Conservation (phyloP, 352 stramenopile species). For the Lagenidium sp. region DNA sequence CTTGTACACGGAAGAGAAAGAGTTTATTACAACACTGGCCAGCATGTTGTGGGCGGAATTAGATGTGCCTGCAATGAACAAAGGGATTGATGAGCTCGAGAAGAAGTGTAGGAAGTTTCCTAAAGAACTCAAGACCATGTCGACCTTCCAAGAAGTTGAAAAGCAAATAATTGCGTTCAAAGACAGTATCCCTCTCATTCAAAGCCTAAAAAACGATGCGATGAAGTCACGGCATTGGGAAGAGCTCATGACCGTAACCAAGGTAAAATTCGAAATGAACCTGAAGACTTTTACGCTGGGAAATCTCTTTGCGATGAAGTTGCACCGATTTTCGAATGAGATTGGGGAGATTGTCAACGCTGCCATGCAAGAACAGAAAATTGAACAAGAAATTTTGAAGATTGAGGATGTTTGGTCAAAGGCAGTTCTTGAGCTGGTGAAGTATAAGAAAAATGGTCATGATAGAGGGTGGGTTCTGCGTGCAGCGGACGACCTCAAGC, state of each 20-base stretch:
- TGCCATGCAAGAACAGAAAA: conserved; percentile 92
- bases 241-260: conserved; percentile 85
- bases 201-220: conserved; percentile 92
- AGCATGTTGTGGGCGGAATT: conserved; percentile 92
- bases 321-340: conserved; percentile 82
- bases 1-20: conserved; percentile 90
- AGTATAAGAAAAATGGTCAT: conserved; percentile 90
- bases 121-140: conserved; percentile 86
- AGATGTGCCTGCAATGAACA: conserved; percentile 87
- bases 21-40: conserved; percentile 86
- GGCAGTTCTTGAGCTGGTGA: conserved; percentile 83
- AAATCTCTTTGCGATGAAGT: conserved; percentile 91
- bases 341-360: conserved; percentile 93
- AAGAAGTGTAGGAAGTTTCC: conserved; percentile 89
- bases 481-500: conserved; percentile 77
- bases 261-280: conserved; percentile 90
- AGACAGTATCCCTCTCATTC: conserved; percentile 90
- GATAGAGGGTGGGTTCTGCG: conserved; percentile 78
- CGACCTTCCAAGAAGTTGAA: conserved; percentile 89
- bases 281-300: conserved; percentile 89
- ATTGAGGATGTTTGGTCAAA: conserved; percentile 90
- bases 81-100: conserved; percentile 90
- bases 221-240: conserved; percentile 91
- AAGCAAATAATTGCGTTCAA: conserved; percentile 91
- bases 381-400: conserved; percentile 90